Evolutionary conservation across 352 stramenopile species (phyloP).

Genomic region (Globisporangium iwayamae): DNA sequence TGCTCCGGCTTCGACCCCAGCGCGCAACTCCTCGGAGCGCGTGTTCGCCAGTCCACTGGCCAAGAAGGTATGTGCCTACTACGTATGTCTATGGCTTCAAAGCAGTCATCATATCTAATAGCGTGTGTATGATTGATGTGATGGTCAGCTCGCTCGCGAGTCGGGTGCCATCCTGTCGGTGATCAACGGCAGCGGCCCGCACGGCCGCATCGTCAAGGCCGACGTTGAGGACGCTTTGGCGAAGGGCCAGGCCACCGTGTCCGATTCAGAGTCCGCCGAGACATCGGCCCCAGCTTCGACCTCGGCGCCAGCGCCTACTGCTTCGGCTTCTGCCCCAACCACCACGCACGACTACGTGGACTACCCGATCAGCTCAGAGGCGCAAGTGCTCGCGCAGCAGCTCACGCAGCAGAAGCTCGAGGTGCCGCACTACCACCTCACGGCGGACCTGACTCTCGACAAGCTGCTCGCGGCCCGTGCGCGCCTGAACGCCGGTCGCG

Average conservation of each 20-base stretch:
- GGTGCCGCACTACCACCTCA: conserved; percentile 98
- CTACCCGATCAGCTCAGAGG: conserved; percentile 85
- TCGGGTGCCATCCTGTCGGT: conserved; percentile 61
- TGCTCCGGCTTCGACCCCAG: conserved; percentile 9
- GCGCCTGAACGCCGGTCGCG: conserved; percentile 88
- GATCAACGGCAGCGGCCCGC: conserved; percentile 78
- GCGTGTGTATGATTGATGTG: too few species aligned
- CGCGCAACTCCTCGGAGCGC: conserved; percentile 47
- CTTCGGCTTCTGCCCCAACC: conserved; percentile 29
- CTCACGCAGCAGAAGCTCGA: conserved; percentile 92
- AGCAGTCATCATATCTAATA: conserved; percentile 34
- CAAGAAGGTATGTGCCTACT: conserved; percentile 60
- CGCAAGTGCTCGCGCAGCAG: conserved; percentile 77
- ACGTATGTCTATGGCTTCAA: conserved; percentile 46
- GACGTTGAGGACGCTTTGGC: conserved; percentile 93
- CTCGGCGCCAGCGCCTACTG: conserved; percentile 15
- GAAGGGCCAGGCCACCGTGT: conserved; percentile 30
- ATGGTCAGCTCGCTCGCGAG: conserved; percentile 55
- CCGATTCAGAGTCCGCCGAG: conserved; percentile 7
- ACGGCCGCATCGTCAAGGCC: conserved; percentile 91
- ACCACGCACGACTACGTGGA: conserved; percentile 87
- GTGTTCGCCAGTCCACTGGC: conserved; percentile 94
- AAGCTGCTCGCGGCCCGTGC: conserved; percentile 90
- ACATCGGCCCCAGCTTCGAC: conserved; percentile 19
- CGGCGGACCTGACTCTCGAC: conserved; percentile 91